phyloP scores from a whole-genome alignment of 1,284 basidiomycete species.

The Microbotryomycetes sp. region DNA sequence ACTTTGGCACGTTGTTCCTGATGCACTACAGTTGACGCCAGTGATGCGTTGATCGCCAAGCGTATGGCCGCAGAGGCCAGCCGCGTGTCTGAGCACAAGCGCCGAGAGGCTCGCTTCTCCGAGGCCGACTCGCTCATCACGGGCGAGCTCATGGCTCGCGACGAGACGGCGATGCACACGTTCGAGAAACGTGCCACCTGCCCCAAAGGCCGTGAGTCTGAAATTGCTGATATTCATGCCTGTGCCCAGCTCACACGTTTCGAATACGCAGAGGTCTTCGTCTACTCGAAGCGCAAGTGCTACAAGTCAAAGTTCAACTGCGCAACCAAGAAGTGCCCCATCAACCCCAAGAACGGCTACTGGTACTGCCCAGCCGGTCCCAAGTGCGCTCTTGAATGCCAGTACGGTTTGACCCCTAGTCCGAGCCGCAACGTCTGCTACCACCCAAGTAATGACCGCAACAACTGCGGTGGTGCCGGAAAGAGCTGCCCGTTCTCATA shows the following conservation, averaged over 20 bases:
- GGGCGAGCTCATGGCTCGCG: neutral
- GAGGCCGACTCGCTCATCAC: neutral
- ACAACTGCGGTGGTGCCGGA: slow-evolving; percentile 3
- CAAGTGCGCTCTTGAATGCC: neutral
- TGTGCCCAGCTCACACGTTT: neutral
- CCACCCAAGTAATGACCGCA: neutral
- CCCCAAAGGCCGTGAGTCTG: neutral
- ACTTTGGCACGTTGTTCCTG: neutral
- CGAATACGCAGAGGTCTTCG: neutral
- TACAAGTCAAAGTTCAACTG: neutral
- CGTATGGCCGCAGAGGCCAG: neutral
- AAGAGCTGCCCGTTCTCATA: neutral
- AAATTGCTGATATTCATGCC: neutral
- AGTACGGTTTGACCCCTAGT: neutral
- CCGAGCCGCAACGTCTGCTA: neutral
- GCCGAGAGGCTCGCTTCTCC: neutral
- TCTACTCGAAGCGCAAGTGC: neutral
- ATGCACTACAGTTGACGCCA: neutral
- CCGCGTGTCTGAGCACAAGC: neutral
- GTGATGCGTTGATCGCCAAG: neutral
- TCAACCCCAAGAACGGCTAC: neutral
- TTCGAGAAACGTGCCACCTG: neutral
- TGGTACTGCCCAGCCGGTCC: neutral
- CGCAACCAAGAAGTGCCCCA: neutral
- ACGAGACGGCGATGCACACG: neutral